Percentiles rank a stretch among this genome's conserved stretches.
These are phyloP conservation scores for Sporothrix schenckii DNA, from an alignment of 2,329 filamentous ascomycete genomes.

Conservation along the genomic window DNA sequence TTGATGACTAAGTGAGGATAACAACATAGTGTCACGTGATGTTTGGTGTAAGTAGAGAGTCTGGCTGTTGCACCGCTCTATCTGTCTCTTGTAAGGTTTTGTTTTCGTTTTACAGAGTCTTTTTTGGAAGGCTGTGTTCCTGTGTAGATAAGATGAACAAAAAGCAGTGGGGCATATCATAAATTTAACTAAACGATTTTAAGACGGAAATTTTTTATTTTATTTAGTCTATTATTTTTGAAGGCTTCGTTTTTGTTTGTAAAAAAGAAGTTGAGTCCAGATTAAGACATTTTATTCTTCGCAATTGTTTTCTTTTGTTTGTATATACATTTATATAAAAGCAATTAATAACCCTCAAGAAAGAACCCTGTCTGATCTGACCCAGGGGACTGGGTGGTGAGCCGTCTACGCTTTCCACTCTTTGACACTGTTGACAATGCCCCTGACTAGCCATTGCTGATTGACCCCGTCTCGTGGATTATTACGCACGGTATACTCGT, in stretches of 20 bases:
- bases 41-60: background rate
- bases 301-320: background rate
- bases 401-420: background rate
- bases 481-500: background rate
- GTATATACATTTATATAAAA: background rate
- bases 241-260: no score
- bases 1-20: background rate
- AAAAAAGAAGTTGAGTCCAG: no score
- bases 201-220: no score
- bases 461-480: background rate
- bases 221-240: no score
- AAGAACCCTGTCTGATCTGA: background rate
- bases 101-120: no score
- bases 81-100: no score
- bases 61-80: no score
- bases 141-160: no score
- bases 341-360: background rate
- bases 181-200: no score
- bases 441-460: background rate
- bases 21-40: background rate
- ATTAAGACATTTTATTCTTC: no score
- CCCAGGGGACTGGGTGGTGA: slow-evolving; percentile 3
- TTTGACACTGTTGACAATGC: slow-evolving; percentile 3
- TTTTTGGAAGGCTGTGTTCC: no score
- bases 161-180: no score